Conservation (phyloP, 345 rosid genomes). For the Arabidopsis arenosa region DNA sequence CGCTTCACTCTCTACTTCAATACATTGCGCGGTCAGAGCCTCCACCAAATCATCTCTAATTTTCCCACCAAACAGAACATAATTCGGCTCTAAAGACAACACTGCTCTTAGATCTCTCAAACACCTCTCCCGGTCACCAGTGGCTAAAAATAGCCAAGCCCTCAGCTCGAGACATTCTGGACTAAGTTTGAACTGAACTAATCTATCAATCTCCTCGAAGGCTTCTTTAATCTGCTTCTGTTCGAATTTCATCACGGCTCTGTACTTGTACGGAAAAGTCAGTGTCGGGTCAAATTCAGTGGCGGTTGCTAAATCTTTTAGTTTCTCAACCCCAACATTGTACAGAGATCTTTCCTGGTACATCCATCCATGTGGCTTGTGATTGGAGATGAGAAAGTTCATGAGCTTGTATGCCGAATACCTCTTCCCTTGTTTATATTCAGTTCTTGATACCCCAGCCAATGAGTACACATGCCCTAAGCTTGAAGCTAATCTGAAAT, state of each 20-base stretch:
- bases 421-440: conserved; percentile 73
- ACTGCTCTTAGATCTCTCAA: conserved; percentile 74
- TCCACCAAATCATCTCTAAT: conserved; percentile 62
- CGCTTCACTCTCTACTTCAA: conserved; percentile 61
- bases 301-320: conserved; percentile 65
- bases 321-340: conserved; percentile 63
- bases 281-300: conserved; percentile 86
- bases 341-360: conserved; percentile 87
- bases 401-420: conserved; percentile 73
- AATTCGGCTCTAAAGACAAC: conserved; percentile 73
- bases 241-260: conserved; percentile 67
- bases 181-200: conserved; percentile 71
- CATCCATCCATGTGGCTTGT: conserved; percentile 92
- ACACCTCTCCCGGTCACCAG: conserved; percentile 71
- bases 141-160: conserved; percentile 77
- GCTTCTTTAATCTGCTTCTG: conserved; percentile 68
- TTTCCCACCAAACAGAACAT: conserved; percentile 64
- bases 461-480: conserved; percentile 83
- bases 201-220: conserved; percentile 68
- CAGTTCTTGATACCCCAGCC: conserved; percentile 82
- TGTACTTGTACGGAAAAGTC: conserved; percentile 78
- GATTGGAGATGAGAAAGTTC: conserved; percentile 60
- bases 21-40: conserved; percentile 51
- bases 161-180: conserved; percentile 85
- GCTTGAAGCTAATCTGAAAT: conserved; percentile 72